Evolutionary conservation across 768 basidiomycete species (phyloP).

Genomic region (Podaxis sp.): DNA sequence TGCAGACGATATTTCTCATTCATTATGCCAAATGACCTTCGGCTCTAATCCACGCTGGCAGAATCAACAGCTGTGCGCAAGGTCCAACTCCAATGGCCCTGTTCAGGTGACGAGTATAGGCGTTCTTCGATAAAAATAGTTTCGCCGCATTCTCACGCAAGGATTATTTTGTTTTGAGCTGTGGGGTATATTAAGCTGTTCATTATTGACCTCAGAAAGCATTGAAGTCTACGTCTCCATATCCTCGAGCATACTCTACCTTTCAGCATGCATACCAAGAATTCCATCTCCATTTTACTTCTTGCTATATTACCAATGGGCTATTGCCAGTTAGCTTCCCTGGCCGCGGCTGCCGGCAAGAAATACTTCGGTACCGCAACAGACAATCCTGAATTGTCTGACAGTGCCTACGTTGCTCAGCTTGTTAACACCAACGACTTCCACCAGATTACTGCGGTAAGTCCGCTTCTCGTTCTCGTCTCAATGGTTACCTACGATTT

Average conservation of each 20-base stretch:
- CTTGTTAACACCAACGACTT: constrained; percentile 35
- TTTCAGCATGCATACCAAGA: background rate
- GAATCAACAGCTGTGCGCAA: background rate
- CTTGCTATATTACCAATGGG: constrained; percentile 9
- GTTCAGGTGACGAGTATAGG: background rate
- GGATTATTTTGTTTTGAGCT: background rate
- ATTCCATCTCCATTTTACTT: background rate
- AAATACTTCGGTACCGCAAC: constrained; percentile 47
- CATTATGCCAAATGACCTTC: background rate
- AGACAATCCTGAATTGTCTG: constrained; percentile 40
- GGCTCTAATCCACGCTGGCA: background rate
- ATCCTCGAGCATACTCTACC: background rate
- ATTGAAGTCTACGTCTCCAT: background rate
- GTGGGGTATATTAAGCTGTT: background rate
- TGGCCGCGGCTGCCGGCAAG: constrained; percentile 38
- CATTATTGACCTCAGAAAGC: background rate
- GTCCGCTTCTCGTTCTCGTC: background rate
- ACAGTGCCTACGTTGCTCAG: constrained; percentile 33
- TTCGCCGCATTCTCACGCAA: constrained; percentile 1
- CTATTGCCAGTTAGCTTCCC: constrained; percentile 49
- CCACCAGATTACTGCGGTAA: constrained; percentile 40
- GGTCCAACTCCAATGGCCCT: background rate
- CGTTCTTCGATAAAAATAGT: background rate
- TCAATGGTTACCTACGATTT: background rate
- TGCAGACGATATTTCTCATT: constrained; percentile 4